Evolutionary conservation across 148 eudicot genomes (phyloP), one percentile per base, ranked within the genome.

Genomic region (Vaccinium darrowii): DNA sequence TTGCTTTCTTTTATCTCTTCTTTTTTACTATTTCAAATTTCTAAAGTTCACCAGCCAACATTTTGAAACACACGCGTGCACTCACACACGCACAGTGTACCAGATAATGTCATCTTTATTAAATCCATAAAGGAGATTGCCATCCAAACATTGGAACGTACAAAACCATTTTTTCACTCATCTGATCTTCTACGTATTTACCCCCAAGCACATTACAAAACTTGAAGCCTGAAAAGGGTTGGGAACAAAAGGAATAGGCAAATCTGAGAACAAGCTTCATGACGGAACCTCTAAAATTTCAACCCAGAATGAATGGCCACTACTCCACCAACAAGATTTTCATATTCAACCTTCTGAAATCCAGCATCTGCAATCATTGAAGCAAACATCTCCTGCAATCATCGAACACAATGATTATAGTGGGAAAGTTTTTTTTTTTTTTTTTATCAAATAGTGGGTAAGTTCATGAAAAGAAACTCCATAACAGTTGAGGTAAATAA

Each of bases 311-410:
- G 98, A 80, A 94, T 91, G 79, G 99, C 98, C 76, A 93, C 98
- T 18, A 97, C 98, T 73, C 98, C 99, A 5, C 96, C 98, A 5
- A 95, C 95, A 78, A 97, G 94, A 87, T 95, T 97, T 89, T 97
- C 99, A 84, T 94, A 95, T 84, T 95, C 95, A 78, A 95, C 98
- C 89, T 92, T 93, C 88, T 91, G 96, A 89, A 97, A 97, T 58
- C 98, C 98, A n/a, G 95, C 95, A 81, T 94, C 93, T 13, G 98
- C 95, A 83, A 95, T 95, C 98, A 97, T 95, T 16, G 92, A 86
- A 72, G 98, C 99, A 88, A 94, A 97, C n/a, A 58, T 89, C 72
- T 97, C 99, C 99, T 97, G 94, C 86, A 90, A 54, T 67, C 16
- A 39, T 18, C 53, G 5, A 85, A 25, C 71, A 14, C 0, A 30